Evolutionary conservation across 2,329 filamentous ascomycete species (phyloP), one percentile per base, ranked within the genome.

Genomic region (Ramularia collo-cygni): DNA sequence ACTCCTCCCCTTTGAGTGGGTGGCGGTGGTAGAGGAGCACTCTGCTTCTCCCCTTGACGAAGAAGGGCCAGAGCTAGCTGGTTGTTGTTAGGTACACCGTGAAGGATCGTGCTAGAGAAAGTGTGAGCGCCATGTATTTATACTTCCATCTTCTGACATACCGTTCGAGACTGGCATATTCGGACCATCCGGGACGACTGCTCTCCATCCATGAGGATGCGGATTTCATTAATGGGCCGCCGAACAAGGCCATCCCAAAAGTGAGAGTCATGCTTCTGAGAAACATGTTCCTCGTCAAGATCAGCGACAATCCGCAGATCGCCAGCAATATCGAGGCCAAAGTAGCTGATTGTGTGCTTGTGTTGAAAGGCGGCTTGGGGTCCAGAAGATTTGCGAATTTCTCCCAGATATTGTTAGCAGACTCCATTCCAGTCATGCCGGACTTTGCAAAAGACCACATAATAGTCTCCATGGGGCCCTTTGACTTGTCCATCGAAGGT

Each of bases 391-490:
- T 34, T 34, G 34, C 18, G 16, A 34, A 27, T 35, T 28, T 36
- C 15, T 42, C 40, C 10, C 19, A 28, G 31, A 33, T 33, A 16
- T 42, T 29, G 28, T 35, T 21, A 9, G 19, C 37, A 8, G 18
- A 15, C 10, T 19, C 37, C 12, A 42, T 13, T 28, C 4, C 18
- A 14, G 34, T 34, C 40, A 42, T 37, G 13, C 28, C 28, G 10
- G 35, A 29, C 16, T 12, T 8, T 14, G 33, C 19, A 19, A 37
- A 37, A 7, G 34, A 39, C 37, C 41, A 43, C 41, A 39, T 43
- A 14, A 40, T 43, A 8, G 35, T 33, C 19, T 37, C 34, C 40
- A 43, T 35, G 10, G 36, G 41, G 8, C 17, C 36, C 19, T 43
- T 39, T 4, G 31, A 28, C 36, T 43, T 39, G 13, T 41, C 38